Evolutionary conservation across 2,329 filamentous ascomycete genomes (phyloP).

Genomic region (Hymenoscyphus fructigenus): DNA sequence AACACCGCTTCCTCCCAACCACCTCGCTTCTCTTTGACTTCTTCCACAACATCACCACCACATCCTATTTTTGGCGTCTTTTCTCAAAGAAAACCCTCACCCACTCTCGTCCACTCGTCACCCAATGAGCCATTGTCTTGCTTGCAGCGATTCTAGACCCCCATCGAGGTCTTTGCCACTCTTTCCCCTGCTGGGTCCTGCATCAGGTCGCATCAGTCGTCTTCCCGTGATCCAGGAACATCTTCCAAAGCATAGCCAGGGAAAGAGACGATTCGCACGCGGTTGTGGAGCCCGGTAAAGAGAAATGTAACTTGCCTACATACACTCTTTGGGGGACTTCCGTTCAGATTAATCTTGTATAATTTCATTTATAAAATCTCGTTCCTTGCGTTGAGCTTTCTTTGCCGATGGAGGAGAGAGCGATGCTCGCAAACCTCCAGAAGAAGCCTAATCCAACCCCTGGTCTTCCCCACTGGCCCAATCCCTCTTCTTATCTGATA

Average conservation of each 20-base stretch:
- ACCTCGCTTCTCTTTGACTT: neutral
- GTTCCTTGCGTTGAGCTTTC: neutral
- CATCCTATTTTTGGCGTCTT: neutral
- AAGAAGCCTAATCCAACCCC: neutral
- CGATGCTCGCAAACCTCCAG: neutral
- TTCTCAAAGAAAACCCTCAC: neutral
- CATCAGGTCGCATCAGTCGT: neutral
- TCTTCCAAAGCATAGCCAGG: neutral
- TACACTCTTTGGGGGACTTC: neutral
- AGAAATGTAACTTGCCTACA: neutral
- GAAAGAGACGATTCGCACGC: neutral
- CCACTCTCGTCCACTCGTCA: neutral
- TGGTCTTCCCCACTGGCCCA: neutral
- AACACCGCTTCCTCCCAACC: slow-evolving; percentile 4
- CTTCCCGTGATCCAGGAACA: neutral
- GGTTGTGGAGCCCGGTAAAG: neutral
- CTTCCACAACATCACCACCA: too few relatives aligned
- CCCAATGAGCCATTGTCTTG: neutral
- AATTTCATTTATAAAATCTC: neutral
- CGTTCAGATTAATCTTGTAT: neutral
- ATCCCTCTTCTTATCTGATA: neutral
- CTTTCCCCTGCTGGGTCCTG: neutral
- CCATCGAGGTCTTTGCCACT: neutral
- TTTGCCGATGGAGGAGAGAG: neutral
- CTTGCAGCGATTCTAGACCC: neutral